phyloP scores from a whole-genome alignment of 108 stramenopile genomes.

The Phaeodactylum tricornutum region DNA sequence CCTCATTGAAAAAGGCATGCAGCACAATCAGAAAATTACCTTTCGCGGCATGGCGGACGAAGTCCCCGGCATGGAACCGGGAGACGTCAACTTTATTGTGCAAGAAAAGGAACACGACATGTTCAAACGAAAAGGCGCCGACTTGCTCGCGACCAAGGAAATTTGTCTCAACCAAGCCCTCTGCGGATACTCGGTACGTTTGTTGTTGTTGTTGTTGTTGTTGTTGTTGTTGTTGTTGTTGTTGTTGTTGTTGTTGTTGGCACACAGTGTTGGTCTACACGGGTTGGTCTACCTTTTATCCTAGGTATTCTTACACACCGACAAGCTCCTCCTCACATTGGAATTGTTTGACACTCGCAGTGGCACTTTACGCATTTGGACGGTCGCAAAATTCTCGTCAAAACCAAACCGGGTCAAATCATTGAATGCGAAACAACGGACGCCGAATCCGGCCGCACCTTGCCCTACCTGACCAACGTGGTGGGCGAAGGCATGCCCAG shows the following conservation, averaged over 20 bases:
- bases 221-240: not conserved
- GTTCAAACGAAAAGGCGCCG: slow-evolving; percentile 91
- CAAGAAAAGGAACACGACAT: slow-evolving; percentile 90
- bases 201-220: slow-evolving; percentile 6
- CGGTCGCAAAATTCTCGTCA: slow-evolving; percentile 79
- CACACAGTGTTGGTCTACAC: slow-evolving; percentile 1
- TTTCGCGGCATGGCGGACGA: slow-evolving; percentile 93
- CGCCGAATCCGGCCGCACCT: slow-evolving; percentile 40
- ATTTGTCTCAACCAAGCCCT: slow-evolving; percentile 89
- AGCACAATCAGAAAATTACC: slow-evolving; percentile 85
- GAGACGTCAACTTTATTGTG: slow-evolving; percentile 94
- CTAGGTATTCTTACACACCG: not conserved
- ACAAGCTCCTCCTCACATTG: slow-evolving; percentile 14
- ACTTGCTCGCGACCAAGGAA: slow-evolving; percentile 81
- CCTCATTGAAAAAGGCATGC: slow-evolving; percentile 91
- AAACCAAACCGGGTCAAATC: slow-evolving; percentile 84
- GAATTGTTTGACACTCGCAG: slow-evolving; percentile 77
- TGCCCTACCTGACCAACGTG: slow-evolving; percentile 81
- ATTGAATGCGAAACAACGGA: slow-evolving; percentile 57
- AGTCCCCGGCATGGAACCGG: slow-evolving; percentile 81
- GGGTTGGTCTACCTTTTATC: not conserved
- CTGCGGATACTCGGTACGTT: slow-evolving; percentile 69
- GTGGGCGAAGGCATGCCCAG: slow-evolving; percentile 95
- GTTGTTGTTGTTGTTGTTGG: not conserved
- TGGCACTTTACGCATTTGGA: slow-evolving; percentile 89